Evolutionary conservation across 1,284 basidiomycete species (phyloP), one percentile per base, ranked within the genome.

Genomic region (Ceratobasidium papillatum): DNA sequence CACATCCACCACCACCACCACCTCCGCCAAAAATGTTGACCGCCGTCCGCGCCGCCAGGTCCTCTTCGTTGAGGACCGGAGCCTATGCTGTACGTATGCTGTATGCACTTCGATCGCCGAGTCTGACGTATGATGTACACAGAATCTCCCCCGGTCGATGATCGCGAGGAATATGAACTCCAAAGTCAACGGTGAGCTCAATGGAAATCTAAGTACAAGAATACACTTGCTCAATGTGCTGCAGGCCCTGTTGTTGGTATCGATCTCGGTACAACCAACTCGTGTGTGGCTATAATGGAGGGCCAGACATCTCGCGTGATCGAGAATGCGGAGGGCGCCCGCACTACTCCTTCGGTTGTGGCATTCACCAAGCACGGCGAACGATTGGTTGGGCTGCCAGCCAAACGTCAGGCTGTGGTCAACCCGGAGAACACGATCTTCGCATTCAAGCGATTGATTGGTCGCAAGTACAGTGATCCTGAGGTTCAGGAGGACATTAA

Each of bases 361-460:
- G 98, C 97, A 52, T 99, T 99, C 88, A 96, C 96, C 78, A 98
- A 99, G 84, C 90, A 95, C 80, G 93, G 93, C 76, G 94, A 96
- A 82, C 93, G 94, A 78, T 88, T 98, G 54, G 94, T 99, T 78
- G 97, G 97, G 84, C 89, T 98, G 68, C 97, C 98, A 43, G 98
- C 97, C 49, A 96, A 98, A 85, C 94, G 96, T 75, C 97, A 99
- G 84, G 96, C 95, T 5, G 95, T 98, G 68, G 95, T 99, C 82
- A 99, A 99, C 88, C 88, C 94, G n/a, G 83, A 90, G 76, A 96
- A 96, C 86, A 98, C 95, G 68, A 91, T 96, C 79, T 96, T 94
- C 78, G 96, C 94, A 47, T 98, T 98, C 85, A 99, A 99, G 88
- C 94, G 96, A 82, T 87, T 99, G 78, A 94, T 99, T 83, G 96